phyloP scores from a whole-genome alignment of 495 filamentous ascomycete genomes.

The Talaromyces wortmannii region DNA sequence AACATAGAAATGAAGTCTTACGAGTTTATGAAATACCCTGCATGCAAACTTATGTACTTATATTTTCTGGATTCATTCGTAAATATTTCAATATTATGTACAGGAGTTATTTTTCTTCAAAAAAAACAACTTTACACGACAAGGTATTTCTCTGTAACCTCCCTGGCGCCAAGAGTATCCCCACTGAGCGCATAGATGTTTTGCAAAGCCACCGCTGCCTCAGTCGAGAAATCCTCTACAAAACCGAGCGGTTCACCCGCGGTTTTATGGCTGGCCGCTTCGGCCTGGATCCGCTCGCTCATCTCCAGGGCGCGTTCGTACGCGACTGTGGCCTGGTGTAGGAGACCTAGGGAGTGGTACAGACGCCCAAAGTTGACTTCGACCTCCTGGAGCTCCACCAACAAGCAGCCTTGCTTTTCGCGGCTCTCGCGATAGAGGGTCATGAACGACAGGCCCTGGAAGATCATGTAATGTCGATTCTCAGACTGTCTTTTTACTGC shows the following conservation, averaged over 20 bases:
- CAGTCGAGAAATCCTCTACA: constrained; percentile 57
- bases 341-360: constrained; percentile 74
- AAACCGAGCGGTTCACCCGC: constrained; percentile 6
- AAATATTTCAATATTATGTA: no score
- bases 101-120: not conserved
- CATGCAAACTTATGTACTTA: no score
- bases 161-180: constrained; percentile 46
- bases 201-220: constrained; percentile 74
- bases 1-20: no score
- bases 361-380: constrained; percentile 82
- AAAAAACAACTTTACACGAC: no score
- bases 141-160: constrained; percentile 52
- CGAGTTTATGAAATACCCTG: no score
- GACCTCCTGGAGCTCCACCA: constrained; percentile 66
- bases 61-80: no score
- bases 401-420: constrained; percentile 15
- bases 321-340: constrained; percentile 67
- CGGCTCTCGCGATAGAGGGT: constrained; percentile 63
- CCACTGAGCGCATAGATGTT: constrained; percentile 59
- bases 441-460: constrained; percentile 79
- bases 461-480: constrained; percentile 78
- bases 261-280: not conserved
- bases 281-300: constrained; percentile 31
- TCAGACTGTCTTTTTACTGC: constrained; percentile 82
- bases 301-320: constrained; percentile 56